These are phyloP conservation scores for Massarina eburnea DNA, from an alignment of 2,329 filamentous ascomycete genomes.

Conservation along the genomic window DNA sequence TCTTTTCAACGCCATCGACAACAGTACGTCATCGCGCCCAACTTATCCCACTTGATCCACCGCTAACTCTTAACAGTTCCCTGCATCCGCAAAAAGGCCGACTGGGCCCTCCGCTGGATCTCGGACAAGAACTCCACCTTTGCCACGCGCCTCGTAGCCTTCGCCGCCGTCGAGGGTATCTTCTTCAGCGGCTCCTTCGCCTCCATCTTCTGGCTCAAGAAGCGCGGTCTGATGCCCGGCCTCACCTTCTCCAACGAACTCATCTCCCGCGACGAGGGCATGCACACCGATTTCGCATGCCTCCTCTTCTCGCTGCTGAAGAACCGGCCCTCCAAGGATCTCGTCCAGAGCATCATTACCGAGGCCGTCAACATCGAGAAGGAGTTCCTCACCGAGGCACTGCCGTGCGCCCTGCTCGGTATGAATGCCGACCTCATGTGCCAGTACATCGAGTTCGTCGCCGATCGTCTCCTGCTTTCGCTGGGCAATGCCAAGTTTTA, in stretches of 20 bases:
- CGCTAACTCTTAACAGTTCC: conserved; percentile 64
- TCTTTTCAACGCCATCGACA: conserved; percentile 98
- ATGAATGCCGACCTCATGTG: conserved; percentile 99
- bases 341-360: conserved; percentile 84
- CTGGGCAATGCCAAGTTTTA: conserved; percentile 95
- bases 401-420: conserved; percentile 88
- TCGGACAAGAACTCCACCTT: conserved; percentile 91
- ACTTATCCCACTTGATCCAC: conserved; percentile 4
- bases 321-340: conserved; percentile 79
- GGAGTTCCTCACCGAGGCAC: conserved; percentile 95
- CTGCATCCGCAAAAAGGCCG: conserved; percentile 96
- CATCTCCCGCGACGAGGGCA: conserved; percentile 98
- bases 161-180: conserved; percentile 97
- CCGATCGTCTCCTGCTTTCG: conserved; percentile 87
- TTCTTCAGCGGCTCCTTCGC: conserved; percentile 99
- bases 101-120: conserved; percentile 97
- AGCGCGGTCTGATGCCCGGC: conserved; percentile 98
- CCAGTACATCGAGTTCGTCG: conserved; percentile 99
- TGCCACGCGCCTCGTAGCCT: conserved; percentile 91
- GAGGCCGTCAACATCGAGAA: conserved; percentile 95
- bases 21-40: conserved; percentile 62
- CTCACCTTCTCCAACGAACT: conserved; percentile 99
- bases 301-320: conserved; percentile 96
- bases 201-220: conserved; percentile 99
- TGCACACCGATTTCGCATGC: conserved; percentile 99